Conservation (phyloP, 192 early-diverging fungal genomes). For the Anaeromyces robustus region DNA sequence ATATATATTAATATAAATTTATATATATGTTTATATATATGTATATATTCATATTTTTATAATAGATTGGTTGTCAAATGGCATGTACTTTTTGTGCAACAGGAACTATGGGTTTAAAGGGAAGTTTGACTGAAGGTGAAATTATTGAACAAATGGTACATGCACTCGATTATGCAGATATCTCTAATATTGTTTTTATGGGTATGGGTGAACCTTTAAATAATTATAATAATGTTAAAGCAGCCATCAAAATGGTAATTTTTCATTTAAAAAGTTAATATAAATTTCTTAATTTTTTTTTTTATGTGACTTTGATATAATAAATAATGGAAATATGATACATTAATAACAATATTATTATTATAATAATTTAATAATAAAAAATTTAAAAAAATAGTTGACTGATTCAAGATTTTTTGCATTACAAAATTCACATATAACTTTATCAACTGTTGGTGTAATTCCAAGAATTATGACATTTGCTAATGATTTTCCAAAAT, state of each 20-base stretch:
- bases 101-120: background rate
- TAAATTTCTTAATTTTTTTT: too few species aligned
- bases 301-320: too few species aligned
- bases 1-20: background rate
- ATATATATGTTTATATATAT: background rate
- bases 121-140: background rate
- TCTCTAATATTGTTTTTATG: conserved; percentile 80
- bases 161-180: background rate
- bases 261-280: too few species aligned
- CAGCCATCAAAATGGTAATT: conserved; percentile 25
- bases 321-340: too few species aligned
- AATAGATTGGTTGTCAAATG: conserved; percentile 71
- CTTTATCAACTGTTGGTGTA: conserved; percentile 69
- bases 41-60: background rate
- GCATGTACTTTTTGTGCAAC: conserved; percentile 64
- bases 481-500: conserved; percentile 44
- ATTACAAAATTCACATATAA: conserved; percentile 36
- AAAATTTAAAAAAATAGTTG: background rate
- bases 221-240: conserved; percentile 50
- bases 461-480: conserved; percentile 65
- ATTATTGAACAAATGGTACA: conserved; percentile 19
- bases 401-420: background rate
- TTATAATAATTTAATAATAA: too few species aligned
- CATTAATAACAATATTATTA: conserved; percentile 12
- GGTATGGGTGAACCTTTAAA: conserved; percentile 81